Percentiles rank a stretch among this genome's conserved stretches.
Conservation (phyloP, 164 flowering plant species). For the Akebia trifoliata region DNA sequence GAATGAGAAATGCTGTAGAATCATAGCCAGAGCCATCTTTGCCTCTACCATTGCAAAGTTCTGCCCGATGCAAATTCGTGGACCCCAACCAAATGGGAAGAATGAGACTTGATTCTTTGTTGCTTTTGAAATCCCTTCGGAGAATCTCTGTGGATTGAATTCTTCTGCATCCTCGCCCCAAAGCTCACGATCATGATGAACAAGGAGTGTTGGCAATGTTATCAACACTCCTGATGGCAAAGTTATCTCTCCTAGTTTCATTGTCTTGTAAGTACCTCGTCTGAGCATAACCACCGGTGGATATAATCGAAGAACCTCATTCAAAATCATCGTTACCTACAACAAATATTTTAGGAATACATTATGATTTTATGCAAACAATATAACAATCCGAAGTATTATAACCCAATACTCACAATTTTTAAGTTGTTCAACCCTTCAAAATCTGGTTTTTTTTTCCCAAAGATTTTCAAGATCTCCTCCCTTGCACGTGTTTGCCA, state of each 20-base stretch:
- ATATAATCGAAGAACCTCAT: slow-evolving; percentile 18
- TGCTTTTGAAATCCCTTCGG: slow-evolving; percentile 13
- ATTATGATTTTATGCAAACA: background rate
- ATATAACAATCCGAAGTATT: background rate
- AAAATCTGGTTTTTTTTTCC: slow-evolving; percentile 8
- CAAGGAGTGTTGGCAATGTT: slow-evolving; percentile 2
- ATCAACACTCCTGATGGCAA: slow-evolving; percentile 10
- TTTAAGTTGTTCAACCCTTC: slow-evolving; percentile 17
- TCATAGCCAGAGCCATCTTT: slow-evolving; percentile 17
- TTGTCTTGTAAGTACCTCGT: slow-evolving; percentile 5
- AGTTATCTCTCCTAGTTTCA: slow-evolving; percentile 9
- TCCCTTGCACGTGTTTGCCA: slow-evolving; percentile 15
- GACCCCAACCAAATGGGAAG: slow-evolving; percentile 22
- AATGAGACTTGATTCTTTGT: slow-evolving; percentile 12
- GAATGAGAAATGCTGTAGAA: slow-evolving; percentile 15
- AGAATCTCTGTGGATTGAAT: slow-evolving; percentile 20
- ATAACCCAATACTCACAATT: slow-evolving; percentile 12
- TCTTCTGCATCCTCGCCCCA: slow-evolving; percentile 21
- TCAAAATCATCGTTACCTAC: slow-evolving; percentile 14
- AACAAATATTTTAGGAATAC: background rate
- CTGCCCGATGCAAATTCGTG: slow-evolving; percentile 16
- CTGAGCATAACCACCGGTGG: background rate
- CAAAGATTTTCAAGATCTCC: slow-evolving; percentile 16
- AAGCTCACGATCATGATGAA: slow-evolving; percentile 16
- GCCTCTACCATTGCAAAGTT: slow-evolving; percentile 15